Conservation (phyloP, 805 yeast genomes). For the Spathaspora gorwiae region DNA sequence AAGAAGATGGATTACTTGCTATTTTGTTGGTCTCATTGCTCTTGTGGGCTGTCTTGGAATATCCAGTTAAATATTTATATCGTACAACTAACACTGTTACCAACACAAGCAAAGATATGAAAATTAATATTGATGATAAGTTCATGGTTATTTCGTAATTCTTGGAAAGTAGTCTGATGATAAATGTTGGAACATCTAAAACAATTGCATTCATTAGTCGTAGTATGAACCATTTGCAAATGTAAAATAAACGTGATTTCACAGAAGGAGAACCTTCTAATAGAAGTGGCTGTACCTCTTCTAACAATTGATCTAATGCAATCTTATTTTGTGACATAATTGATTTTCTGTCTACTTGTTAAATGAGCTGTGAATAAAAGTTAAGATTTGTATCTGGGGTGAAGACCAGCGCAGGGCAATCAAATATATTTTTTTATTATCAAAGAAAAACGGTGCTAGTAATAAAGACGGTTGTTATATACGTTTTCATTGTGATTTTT, state of each 20-base stretch:
- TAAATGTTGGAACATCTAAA: slow-evolving; percentile 11
- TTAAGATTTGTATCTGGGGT: no score
- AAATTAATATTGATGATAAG: slow-evolving; percentile 37
- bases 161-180: slow-evolving; percentile 23
- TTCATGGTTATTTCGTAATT: slow-evolving; percentile 50
- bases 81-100: slow-evolving; percentile 48
- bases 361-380: no score
- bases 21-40: slow-evolving; percentile 17
- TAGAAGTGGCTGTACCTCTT: neutral
- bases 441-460: no score
- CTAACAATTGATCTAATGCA: neutral
- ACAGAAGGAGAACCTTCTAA: neutral
- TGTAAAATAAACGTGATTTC: neutral
- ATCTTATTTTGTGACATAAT: no score
- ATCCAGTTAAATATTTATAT: slow-evolving; percentile 58
- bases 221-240: neutral
- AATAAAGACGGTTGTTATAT: no score
- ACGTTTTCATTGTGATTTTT: no score
- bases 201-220: neutral
- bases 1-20: neutral
- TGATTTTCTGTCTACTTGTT: no score
- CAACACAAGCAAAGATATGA: slow-evolving; percentile 15
- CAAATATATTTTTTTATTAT: no score
- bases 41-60: slow-evolving; percentile 40
- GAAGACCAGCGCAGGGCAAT: no score